Conservation (phyloP, 2,329 filamentous ascomycete species). For the Zasmidium citrigriseum region DNA sequence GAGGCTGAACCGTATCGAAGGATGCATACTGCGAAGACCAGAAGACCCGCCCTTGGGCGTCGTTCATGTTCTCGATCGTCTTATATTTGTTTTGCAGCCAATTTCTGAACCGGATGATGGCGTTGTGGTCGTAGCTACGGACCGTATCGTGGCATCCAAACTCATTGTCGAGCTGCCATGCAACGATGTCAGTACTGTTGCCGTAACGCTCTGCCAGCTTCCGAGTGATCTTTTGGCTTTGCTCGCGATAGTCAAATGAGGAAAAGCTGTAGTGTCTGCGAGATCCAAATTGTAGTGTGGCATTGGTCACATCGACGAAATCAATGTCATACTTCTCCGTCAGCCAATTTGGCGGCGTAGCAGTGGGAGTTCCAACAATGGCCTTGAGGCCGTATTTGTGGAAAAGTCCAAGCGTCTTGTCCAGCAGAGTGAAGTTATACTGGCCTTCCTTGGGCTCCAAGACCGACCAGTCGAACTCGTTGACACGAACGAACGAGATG, state of each 20-base stretch:
- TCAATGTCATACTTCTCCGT: constrained; percentile 25
- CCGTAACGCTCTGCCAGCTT: constrained; percentile 28
- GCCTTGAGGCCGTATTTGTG: constrained; percentile 24
- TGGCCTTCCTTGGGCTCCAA: constrained; percentile 25
- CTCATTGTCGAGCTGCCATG: constrained; percentile 28
- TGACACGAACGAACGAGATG: constrained; percentile 25
- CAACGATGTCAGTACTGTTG: constrained; percentile 21
- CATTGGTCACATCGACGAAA: constrained; percentile 27
- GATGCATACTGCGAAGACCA: constrained; percentile 28
- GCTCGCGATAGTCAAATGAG: constrained; percentile 26
- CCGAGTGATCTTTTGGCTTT: constrained; percentile 25
- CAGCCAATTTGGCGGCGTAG: constrained; percentile 28
- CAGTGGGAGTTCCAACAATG: constrained; percentile 26
- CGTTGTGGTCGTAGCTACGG: constrained; percentile 26
- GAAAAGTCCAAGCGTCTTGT: constrained; percentile 22
- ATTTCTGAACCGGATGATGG: constrained; percentile 23
- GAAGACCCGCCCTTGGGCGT: constrained; percentile 27
- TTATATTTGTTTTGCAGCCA: constrained; percentile 28
- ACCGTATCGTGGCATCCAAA: constrained; percentile 30
- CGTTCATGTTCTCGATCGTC: constrained; percentile 28
- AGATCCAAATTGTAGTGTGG: constrained; percentile 25
- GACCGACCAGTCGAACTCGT: constrained; percentile 28
- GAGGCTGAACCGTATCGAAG: constrained; percentile 26
- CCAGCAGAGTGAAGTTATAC: constrained; percentile 28
- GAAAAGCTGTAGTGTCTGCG: constrained; percentile 27